Base-by-base conservation (phyloP, 2,329 filamentous ascomycete species). In the Paraphoma chrysanthemicola region DNA sequence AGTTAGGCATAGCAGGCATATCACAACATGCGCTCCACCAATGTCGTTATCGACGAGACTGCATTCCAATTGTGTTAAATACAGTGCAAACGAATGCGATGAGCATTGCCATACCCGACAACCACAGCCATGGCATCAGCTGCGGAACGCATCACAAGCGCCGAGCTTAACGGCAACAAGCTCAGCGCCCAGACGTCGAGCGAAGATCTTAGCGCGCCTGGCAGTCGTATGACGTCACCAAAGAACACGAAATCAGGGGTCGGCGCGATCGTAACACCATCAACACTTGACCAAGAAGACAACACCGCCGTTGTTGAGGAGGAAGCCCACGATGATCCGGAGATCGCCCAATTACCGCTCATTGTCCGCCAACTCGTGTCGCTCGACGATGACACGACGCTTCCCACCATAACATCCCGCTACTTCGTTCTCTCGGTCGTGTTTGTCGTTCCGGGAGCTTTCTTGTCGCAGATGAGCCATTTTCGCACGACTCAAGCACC, bases 331-430 rank as follows among this genome's bases (percentile, higher is more conserved):
- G 62, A 66, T 31, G 67, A 69, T 38, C 67, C 66, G 4, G 66
- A 71, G 28, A 62, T 74, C 17, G 67, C 70, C 47, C 81, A 85
- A 49, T 79, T 88, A 12, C 85, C 85, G 4, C 74, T 78, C 49
- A 80, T 85, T 57, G 85, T 87, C 12, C 82, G 85, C 42, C 80
- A 83, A 23, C 79, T 86, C 42, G 84, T 87, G 61, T 85, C 81
- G 64, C 77, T 88, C 56, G 79, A 81, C 17, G 85, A 88, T 64
- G 84, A 88, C 63, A 79, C 85, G 0, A 80, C 75, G 3, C 74
- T 85, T 29, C 82, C 83, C 0, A 86, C 83, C 11, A 75, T 88
- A 18, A 88, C 85, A 1, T 87, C 88, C 60, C 82, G 85, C 28
- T 88, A 86, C 64, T 85, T 87, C 63, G 49, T 87, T 23, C 74